These are phyloP conservation scores for Cymbidium sinense DNA, from an alignment of 106 monocot species.

Conservation along the genomic window DNA sequence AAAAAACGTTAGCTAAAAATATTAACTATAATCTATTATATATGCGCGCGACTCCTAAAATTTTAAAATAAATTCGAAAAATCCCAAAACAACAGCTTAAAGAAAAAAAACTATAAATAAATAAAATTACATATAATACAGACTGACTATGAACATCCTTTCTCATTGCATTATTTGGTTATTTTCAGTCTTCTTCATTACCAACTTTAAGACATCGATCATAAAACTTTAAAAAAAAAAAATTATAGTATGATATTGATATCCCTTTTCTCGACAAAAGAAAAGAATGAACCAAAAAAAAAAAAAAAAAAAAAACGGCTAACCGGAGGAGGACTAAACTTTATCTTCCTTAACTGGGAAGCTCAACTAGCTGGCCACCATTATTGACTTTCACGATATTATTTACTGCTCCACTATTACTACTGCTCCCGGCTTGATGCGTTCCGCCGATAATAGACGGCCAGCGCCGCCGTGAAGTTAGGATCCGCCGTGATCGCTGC, in stretches of 20 bases:
- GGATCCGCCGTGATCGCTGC: slow-evolving; percentile 20
- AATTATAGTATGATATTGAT: background rate
- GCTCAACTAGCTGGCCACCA: background rate
- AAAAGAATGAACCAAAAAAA: slow-evolving; percentile 11
- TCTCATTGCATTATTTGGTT: too few species aligned
- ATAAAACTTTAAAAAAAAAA: background rate
- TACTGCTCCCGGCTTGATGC: background rate
- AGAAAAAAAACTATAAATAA: too few species aligned
- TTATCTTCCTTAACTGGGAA: slow-evolving; percentile 3
- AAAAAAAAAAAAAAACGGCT: background rate
- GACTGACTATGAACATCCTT: too few species aligned
- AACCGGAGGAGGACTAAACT: background rate
- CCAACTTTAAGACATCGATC: too few species aligned
- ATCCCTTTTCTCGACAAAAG: background rate
- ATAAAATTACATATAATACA: too few species aligned
- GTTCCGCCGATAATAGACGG: slow-evolving; percentile 14
- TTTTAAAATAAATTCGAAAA: too few species aligned
- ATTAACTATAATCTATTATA: too few species aligned
- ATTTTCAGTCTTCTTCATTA: too few species aligned
- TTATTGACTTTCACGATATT: background rate
- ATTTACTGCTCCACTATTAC: background rate
- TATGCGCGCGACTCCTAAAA: too few species aligned
- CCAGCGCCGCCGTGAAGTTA: slow-evolving; percentile 17
- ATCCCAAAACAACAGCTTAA: too few species aligned
- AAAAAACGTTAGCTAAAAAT: too few species aligned